phyloP scores from a whole-genome alignment of 768 basidiomycete genomes.

The Clitopilus hobsonii region DNA sequence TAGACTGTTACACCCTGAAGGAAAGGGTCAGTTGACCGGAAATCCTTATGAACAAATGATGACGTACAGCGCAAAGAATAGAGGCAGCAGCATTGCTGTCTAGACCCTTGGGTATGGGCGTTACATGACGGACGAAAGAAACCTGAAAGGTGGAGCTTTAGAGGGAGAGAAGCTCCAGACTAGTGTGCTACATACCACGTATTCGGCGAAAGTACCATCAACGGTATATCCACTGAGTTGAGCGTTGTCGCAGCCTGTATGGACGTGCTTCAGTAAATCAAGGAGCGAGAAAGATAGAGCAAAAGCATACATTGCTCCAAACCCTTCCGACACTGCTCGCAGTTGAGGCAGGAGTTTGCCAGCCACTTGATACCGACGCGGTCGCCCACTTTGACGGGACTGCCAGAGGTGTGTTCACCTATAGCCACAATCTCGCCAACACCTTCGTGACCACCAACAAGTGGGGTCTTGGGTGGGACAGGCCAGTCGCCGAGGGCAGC shows the following conservation, averaged over 20 bases:
- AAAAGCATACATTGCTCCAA: conserved; percentile 61
- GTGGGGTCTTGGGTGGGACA: conserved; percentile 51
- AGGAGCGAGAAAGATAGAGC: background rate
- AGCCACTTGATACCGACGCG: conserved; percentile 85
- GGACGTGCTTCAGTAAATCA: background rate
- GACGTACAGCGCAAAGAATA: conserved; percentile 69
- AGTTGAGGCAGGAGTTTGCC: conserved; percentile 66
- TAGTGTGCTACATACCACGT: conserved; percentile 35
- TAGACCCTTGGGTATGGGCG: conserved; percentile 70
- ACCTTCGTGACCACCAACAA: conserved; percentile 84
- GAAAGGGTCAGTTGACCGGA: background rate
- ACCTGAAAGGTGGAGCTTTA: conserved; percentile 26
- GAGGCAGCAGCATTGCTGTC: conserved; percentile 66
- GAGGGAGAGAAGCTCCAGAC: background rate
- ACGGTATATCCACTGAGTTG: conserved; percentile 67
- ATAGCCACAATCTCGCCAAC: conserved; percentile 81
- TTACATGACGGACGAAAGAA: conserved; percentile 70
- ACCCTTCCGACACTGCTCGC: conserved; percentile 75
- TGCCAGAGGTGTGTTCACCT: conserved; percentile 52
- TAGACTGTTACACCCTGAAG: conserved; percentile 80
- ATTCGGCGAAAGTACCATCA: conserved; percentile 76
- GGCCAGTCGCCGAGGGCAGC: conserved; percentile 81
- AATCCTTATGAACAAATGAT: conserved; percentile 10
- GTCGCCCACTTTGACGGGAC: conserved; percentile 69
- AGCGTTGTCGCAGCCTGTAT: conserved; percentile 52